phyloP scores from a whole-genome alignment of 129 eudicot genomes.

The Centrapalus pauciflorus region DNA sequence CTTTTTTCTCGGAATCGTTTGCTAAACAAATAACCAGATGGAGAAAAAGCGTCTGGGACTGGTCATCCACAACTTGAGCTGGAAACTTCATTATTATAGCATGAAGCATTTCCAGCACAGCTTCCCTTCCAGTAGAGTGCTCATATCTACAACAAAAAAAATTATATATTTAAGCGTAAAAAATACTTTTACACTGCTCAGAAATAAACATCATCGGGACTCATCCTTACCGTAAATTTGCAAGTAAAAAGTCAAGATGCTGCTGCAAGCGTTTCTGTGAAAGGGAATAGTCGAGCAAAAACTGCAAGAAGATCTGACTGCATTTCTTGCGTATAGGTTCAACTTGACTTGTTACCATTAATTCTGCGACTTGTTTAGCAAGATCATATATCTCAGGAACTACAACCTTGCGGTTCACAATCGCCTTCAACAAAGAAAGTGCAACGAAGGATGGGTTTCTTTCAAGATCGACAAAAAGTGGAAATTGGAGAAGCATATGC shows the following conservation, averaged over 20 bases:
- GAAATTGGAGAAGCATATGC: slow-evolving; percentile 79
- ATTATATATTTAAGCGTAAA: neutral
- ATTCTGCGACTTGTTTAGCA: slow-evolving; percentile 57
- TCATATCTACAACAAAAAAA: slow-evolving; percentile 48
- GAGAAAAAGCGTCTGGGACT: slow-evolving; percentile 44
- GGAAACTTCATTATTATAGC: slow-evolving; percentile 66
- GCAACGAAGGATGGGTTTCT: slow-evolving; percentile 68
- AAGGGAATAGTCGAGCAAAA: slow-evolving; percentile 59
- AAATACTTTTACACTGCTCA: neutral
- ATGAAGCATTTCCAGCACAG: slow-evolving; percentile 86
- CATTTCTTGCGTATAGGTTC: slow-evolving; percentile 69
- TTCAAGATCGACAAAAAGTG: slow-evolving; percentile 76
- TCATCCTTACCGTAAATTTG: slow-evolving; percentile 45
- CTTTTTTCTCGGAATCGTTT: slow-evolving; percentile 62
- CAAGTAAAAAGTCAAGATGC: slow-evolving; percentile 64
- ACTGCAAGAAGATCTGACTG: slow-evolving; percentile 64
- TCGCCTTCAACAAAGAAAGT: slow-evolving; percentile 73
- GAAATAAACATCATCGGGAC: neutral
- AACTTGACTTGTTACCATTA: slow-evolving; percentile 71
- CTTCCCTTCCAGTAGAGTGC: slow-evolving; percentile 75
- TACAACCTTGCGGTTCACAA: slow-evolving; percentile 56
- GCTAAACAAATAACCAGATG: slow-evolving; percentile 61
- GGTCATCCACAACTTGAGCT: slow-evolving; percentile 32
- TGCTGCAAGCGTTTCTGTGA: slow-evolving; percentile 51
- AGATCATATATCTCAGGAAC: slow-evolving; percentile 76